phyloP scores from a whole-genome alignment of 192 early-diverging fungal species.

The Diversispora epigaea region DNA sequence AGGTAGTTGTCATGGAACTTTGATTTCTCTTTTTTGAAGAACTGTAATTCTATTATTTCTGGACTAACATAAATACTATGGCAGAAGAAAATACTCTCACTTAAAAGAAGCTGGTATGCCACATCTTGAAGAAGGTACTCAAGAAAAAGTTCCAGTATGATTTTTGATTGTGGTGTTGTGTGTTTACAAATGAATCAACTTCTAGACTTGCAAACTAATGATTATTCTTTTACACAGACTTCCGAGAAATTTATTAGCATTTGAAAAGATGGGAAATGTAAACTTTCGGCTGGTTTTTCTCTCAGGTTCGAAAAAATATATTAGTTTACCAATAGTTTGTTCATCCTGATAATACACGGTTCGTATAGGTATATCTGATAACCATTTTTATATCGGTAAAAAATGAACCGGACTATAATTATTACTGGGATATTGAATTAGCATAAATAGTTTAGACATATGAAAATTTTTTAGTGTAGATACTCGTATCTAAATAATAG shows the following conservation, averaged over 20 bases:
- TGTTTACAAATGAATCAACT: conserved; percentile 1
- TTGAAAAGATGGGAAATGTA: not conserved
- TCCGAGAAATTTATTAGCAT: conserved; percentile 5
- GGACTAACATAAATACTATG: not conserved
- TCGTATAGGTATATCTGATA: no score
- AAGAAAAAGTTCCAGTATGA: not conserved
- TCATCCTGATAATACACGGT: no score
- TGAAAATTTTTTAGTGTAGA: no score
- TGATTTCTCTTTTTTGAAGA: not conserved
- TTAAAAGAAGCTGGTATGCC: not conserved
- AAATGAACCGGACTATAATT: no score
- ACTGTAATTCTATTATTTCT: not conserved
- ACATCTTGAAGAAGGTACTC: not conserved
- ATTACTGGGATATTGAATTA: no score
- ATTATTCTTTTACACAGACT: conserved; percentile 3
- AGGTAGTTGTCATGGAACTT: not conserved
- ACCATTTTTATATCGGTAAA: no score
- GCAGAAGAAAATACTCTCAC: not conserved
- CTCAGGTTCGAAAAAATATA: not conserved
- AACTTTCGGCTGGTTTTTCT: not conserved
- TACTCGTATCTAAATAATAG: no score
- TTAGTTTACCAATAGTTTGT: not conserved
- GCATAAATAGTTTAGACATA: no score
- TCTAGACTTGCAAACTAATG: conserved; percentile 15
- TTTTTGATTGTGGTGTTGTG: not conserved